These are phyloP conservation scores for Phyllosticta citribraziliensis DNA, from an alignment of 2,329 filamentous ascomycete species.

Conservation along the genomic window DNA sequence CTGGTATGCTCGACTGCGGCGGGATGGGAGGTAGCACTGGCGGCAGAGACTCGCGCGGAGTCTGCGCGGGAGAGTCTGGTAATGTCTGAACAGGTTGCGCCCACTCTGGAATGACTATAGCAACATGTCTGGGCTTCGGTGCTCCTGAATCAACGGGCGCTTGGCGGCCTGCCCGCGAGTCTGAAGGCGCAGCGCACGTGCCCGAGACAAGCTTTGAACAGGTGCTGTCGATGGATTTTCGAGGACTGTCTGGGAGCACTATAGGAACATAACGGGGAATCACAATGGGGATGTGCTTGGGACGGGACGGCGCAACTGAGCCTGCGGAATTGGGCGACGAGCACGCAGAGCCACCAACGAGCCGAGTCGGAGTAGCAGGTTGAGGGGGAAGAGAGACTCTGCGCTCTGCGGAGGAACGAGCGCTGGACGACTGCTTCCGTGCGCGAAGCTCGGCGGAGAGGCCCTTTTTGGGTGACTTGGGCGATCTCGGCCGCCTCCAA, in stretches of 20 bases:
- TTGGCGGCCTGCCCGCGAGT: conserved; percentile 21
- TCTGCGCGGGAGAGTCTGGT: conserved; percentile 24
- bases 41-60: conserved; percentile 16
- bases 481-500: conserved; percentile 24
- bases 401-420: conserved; percentile 11
- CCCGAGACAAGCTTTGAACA: conserved; percentile 16
- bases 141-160: conserved; percentile 22
- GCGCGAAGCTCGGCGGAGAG: conserved; percentile 15
- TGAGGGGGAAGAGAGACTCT: neutral
- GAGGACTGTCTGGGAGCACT: conserved; percentile 27
- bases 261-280: conserved; percentile 32
- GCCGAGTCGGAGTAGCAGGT: neutral
- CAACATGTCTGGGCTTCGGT: conserved; percentile 36
- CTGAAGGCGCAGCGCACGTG: conserved; percentile 16
- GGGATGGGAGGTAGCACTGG: conserved; percentile 8
- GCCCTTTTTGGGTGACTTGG: conserved; percentile 18
- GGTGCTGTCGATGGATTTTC: conserved; percentile 24
- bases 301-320: conserved; percentile 19
- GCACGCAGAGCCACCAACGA: conserved; percentile 6
- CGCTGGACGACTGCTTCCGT: conserved; percentile 19
- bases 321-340: conserved; percentile 16
- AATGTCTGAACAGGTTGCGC: conserved; percentile 32
- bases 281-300: conserved; percentile 36
- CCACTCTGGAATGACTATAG: conserved; percentile 39
- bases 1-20: conserved; percentile 15